phyloP scores from a whole-genome alignment of 192 early-diverging fungal species.

The Coemansia sp. region DNA sequence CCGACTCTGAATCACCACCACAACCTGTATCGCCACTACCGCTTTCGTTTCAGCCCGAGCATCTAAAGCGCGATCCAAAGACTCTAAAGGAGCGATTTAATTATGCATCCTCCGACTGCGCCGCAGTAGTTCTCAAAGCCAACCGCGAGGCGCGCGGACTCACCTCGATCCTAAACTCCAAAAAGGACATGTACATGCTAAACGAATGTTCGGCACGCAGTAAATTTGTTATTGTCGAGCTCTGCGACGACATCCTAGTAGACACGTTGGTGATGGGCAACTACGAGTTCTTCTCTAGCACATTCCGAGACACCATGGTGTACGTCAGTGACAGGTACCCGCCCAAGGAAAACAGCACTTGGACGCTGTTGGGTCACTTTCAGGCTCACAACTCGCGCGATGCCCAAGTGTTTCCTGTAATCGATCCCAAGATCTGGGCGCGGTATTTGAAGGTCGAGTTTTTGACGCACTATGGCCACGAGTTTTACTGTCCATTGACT shows the following conservation, averaged over 20 bases:
- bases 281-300: conserved; percentile 96
- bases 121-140: conserved; percentile 79
- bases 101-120: conserved; percentile 93
- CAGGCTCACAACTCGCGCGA: conserved; percentile 85
- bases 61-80: conserved; percentile 47
- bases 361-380: conserved; percentile 83
- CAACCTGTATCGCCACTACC: neutral
- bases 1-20: neutral
- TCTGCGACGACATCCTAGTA: conserved; percentile 93
- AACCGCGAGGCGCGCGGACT: conserved; percentile 85
- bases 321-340: conserved; percentile 79
- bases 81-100: conserved; percentile 89
- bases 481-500: conserved; percentile 94
- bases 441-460: conserved; percentile 91
- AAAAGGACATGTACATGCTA: conserved; percentile 95
- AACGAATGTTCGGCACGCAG: conserved; percentile 76
- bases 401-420: conserved; percentile 83
- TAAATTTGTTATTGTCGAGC: conserved; percentile 89
- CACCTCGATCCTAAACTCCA: conserved; percentile 80
- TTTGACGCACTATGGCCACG: conserved; percentile 80
- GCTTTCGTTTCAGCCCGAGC: neutral
- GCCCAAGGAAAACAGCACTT: conserved; percentile 64
- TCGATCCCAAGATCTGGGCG: conserved; percentile 74
- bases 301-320: conserved; percentile 85
- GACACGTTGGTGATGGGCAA: conserved; percentile 90